Evolutionary conservation across 768 basidiomycete species (phyloP).

Genomic region (Kwoniella bestiolae): DNA sequence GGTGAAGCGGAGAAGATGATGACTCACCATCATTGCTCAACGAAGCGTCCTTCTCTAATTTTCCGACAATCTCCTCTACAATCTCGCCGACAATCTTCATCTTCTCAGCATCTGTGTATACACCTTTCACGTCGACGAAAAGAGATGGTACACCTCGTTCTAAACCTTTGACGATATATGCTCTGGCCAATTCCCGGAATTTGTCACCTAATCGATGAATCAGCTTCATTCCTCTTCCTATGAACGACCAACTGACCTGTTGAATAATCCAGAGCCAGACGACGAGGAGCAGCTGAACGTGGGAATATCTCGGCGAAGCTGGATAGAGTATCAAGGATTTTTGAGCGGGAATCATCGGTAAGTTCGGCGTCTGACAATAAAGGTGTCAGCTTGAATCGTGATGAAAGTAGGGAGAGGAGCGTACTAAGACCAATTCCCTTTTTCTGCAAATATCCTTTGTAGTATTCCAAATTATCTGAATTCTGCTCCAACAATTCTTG

Average conservation of each 20-base stretch:
- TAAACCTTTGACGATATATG: conserved; percentile 73
- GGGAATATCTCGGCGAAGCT: conserved; percentile 70
- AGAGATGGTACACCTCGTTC: conserved; percentile 88
- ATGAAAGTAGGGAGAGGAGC: conserved; percentile 31
- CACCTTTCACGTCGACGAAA: conserved; percentile 85
- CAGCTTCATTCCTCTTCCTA: neutral
- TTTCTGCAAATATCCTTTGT: conserved; percentile 70
- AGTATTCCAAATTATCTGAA: conserved; percentile 79
- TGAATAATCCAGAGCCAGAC: conserved; percentile 73
- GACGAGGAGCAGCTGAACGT: conserved; percentile 70
- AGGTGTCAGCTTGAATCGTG: conserved; percentile 6
- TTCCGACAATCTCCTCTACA: conserved; percentile 63
- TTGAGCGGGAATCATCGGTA: conserved; percentile 63
- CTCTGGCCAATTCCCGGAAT: conserved; percentile 68
- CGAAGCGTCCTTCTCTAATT: conserved; percentile 41
- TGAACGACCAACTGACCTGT: conserved; percentile 58
- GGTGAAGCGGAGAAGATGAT: neutral
- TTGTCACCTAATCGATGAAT: conserved; percentile 62
- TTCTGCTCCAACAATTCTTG: conserved; percentile 79
- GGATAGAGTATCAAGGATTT: conserved; percentile 66
- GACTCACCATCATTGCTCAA: conserved; percentile 44
- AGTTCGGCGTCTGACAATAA: conserved; percentile 32
- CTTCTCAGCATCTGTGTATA: conserved; percentile 73
- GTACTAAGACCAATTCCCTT: conserved; percentile 71
- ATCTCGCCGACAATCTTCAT: conserved; percentile 72